Conservation (phyloP, 192 early-diverging fungal species). For the Martensiomyces pterosporus region DNA sequence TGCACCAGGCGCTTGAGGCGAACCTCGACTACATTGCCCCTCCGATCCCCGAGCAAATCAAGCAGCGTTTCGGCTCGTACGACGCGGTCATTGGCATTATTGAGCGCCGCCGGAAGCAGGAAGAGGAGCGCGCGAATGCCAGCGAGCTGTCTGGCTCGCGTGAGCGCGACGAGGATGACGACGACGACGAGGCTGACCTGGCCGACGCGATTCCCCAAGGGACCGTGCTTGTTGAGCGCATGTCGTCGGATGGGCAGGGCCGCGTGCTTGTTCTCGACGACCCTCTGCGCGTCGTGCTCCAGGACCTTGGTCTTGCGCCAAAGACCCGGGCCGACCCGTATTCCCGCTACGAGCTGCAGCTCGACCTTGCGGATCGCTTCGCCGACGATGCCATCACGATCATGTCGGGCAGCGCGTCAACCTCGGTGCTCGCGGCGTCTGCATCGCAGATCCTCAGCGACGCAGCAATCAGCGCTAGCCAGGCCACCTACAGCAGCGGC, state of each 20-base stretch:
- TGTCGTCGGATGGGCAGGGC: constrained; percentile 16
- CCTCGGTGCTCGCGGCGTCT: constrained; percentile 46
- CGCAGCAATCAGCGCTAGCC: constrained; percentile 46
- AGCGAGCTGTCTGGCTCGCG: constrained; percentile 6
- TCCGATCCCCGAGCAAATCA: constrained; percentile 50
- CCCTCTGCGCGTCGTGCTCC: constrained; percentile 60
- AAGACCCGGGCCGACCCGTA: constrained; percentile 43
- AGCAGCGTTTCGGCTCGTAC: constrained; percentile 49
- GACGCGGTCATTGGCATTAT: constrained; percentile 49
- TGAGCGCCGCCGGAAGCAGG: constrained; percentile 43
- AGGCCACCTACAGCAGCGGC: constrained; percentile 44
- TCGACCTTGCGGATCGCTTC: constrained; percentile 58
- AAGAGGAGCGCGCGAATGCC: constrained; percentile 24
- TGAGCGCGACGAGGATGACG: constrained; percentile 16
- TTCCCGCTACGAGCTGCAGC: constrained; percentile 47
- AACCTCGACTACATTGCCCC: constrained; percentile 74
- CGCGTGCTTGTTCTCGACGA: constrained; percentile 55
- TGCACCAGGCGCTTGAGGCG: constrained; percentile 78
- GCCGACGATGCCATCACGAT: constrained; percentile 52
- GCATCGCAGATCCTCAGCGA: constrained; percentile 53
- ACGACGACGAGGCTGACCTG: constrained; percentile 40
- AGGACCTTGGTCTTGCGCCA: constrained; percentile 63
- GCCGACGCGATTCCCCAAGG: constrained; percentile 50
- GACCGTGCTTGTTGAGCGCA: constrained; percentile 49
- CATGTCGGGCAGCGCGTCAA: constrained; percentile 51